Evolutionary conservation across 306 rosid genomes (phyloP), one percentile per base, ranked within the genome.

Genomic region (Ormosia emarginata): DNA sequence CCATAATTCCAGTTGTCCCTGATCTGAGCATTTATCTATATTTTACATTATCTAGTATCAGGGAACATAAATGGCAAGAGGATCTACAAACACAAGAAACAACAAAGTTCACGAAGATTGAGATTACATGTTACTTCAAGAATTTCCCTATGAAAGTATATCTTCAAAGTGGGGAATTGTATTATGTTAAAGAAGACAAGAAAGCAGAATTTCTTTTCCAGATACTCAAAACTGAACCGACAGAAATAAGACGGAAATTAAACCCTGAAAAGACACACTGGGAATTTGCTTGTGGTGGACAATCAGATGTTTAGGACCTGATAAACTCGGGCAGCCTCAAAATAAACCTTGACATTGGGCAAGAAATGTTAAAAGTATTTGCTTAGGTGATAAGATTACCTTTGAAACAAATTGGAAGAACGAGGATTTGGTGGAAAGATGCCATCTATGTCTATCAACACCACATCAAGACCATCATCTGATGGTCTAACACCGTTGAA

Each of bases 381-480:
- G 61, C 36, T 32, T 74, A 53, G 33, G 55, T 7, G 33, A 41
- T 61, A 56, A 79, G 13, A 50, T 77, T 88, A 94, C 98, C 91
- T 66, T 66, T 67, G 85, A 41, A 56, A 44, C 78, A 81, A 68
- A 55, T 57, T 71, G 33, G 65, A 50, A 46, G 87, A 33, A 15
- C 10, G 86, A 43, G 62, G 83, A 59, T 79, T 79, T 58, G 81
- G 50, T 50, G 89, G 78, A 14, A 86, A 85, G 81, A 90, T 78
- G 77, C 85, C 94, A 83, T 94, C 98, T 52, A 91, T 83, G 83
- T 91, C 97, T 6, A 94, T 81, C 88, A 94, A 76, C 47, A 94
- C 90, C 15, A 87, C 89, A 78, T 86, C 97, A 66, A 82, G 86
- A 67, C 85, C 90, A 58, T 85, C 90, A 24, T 75, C 78, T 69